Percentiles rank a stretch among this genome's conserved stretches.
Conservation (phyloP, 139 green algal species). For the Nannochloris sp. region DNA sequence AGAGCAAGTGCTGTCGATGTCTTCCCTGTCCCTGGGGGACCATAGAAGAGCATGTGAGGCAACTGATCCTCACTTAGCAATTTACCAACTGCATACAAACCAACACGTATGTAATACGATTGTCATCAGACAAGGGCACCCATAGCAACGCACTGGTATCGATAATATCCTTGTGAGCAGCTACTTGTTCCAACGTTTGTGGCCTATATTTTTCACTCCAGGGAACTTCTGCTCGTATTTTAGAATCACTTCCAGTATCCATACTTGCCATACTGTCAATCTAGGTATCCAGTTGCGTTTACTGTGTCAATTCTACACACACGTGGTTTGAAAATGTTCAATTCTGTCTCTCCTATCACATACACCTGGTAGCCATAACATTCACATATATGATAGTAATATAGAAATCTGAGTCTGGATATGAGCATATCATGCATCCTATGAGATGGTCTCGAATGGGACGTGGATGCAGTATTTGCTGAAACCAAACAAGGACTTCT, state of each 20-base stretch:
- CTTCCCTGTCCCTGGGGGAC: slow-evolving; percentile 95
- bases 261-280: background rate
- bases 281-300: too few relatives aligned
- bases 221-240: slow-evolving; percentile 17
- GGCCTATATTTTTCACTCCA: slow-evolving; percentile 98
- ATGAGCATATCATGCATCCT: too few relatives aligned
- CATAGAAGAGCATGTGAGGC: slow-evolving; percentile 97
- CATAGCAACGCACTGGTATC: slow-evolving; percentile 69
- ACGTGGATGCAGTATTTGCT: too few relatives aligned
- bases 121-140: background rate
- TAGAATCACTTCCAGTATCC: background rate
- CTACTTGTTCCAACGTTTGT: slow-evolving; percentile 81
- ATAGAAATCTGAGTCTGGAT: too few relatives aligned
- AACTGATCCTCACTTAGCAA: slow-evolving; percentile 50
- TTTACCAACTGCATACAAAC: slow-evolving; percentile 23
- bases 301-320: too few relatives aligned
- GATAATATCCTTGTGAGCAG: slow-evolving; percentile 94
- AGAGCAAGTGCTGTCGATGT: slow-evolving; percentile 92
- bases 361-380: too few relatives aligned
- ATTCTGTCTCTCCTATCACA: background rate
- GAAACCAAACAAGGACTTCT: too few relatives aligned
- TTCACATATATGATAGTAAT: too few relatives aligned
- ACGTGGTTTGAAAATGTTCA: background rate
- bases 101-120: background rate
- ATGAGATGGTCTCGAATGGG: too few relatives aligned